These are phyloP conservation scores for Trichoderma lentiforme DNA, from an alignment of 2,329 filamentous ascomycete genomes.

Conservation along the genomic window DNA sequence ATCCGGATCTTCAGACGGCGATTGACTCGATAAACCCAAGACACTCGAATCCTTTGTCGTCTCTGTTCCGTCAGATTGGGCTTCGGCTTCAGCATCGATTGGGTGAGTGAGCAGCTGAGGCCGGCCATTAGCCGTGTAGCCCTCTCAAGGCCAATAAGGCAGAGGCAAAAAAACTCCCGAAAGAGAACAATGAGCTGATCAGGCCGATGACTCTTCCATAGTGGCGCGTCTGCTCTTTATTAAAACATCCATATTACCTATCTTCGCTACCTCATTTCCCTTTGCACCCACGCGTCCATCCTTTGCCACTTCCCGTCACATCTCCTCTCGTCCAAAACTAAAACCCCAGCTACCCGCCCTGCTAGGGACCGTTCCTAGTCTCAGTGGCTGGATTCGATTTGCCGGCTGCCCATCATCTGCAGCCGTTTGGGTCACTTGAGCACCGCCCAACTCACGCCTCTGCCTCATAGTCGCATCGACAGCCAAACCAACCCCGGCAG, in stretches of 20 bases:
- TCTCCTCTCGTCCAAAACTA: not conserved
- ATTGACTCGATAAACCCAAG: not conserved
- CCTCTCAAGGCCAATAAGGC: not conserved
- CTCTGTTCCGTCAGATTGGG: not conserved
- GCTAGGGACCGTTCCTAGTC: not conserved
- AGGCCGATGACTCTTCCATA: not conserved
- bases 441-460: constrained; percentile 13
- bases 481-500: not conserved
- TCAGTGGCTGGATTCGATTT: not conserved
- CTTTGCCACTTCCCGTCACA: not conserved
- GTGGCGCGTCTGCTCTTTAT: not conserved
- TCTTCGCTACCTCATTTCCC: not conserved
- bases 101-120: not conserved
- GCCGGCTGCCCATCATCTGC: not conserved
- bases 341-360: not conserved
- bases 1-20: not conserved
- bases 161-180: not conserved
- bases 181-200: not conserved
- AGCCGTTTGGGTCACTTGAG: constrained; percentile 5
- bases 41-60: not conserved
- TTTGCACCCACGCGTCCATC: not conserved
- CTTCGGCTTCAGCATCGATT: not conserved
- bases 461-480: not conserved
- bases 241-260: not conserved
- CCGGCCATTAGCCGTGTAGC: constrained; percentile 9